Evolutionary conservation across 371 early-diverging fungal species (phyloP), one percentile per base, ranked within the genome.

Genomic region (Thermomucor indicae-seudaticae): DNA sequence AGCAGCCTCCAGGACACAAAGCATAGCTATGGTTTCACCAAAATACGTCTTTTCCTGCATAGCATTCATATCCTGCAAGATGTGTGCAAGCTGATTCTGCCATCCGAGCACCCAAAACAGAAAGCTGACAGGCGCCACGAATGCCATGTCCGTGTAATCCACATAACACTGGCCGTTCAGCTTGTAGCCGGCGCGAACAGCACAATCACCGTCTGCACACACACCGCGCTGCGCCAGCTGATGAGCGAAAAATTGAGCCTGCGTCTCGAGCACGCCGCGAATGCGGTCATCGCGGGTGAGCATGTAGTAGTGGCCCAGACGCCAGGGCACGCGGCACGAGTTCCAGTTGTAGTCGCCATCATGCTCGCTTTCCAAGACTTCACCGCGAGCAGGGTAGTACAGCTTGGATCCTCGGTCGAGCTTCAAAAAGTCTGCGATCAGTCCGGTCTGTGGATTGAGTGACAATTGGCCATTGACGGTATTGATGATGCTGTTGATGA

Each of bases 91-190:
- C 16, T 77, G 68, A 19, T 62, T 55, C 12, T 72, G 68, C 62
- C 79, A 72, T 14, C 72, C 74, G 37, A 81, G 67, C 1, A 74
- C 57, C 80, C 81, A 81, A 47, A 83, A 78, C 25, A 73, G 57
- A 27, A 74, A 70, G 23, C 80, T 72, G 14, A 70, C 84, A 17
- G 84, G 84, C 2, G 84, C 84, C 6, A 75, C 68, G 61, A 76
- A 83, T 0, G 84, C 80, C 73, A 83, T 71, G 42, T 83, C 84
- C 0, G 60, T 72, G 48, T 83, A 83, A 43, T 76, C 80, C 1
- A 52, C 67, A 44, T 71, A 73, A 51, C 59, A 57, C 6, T 62
- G 59, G 10, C 84, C 84, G 48, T 78, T 69, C 42, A 83, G 51
- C 23, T 70, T 57, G 54, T 83, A 83, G 11, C 84, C 84, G 27